Evolutionary conservation across 495 filamentous ascomycete genomes (phyloP).

Genomic region (Pyronema domesticum): DNA sequence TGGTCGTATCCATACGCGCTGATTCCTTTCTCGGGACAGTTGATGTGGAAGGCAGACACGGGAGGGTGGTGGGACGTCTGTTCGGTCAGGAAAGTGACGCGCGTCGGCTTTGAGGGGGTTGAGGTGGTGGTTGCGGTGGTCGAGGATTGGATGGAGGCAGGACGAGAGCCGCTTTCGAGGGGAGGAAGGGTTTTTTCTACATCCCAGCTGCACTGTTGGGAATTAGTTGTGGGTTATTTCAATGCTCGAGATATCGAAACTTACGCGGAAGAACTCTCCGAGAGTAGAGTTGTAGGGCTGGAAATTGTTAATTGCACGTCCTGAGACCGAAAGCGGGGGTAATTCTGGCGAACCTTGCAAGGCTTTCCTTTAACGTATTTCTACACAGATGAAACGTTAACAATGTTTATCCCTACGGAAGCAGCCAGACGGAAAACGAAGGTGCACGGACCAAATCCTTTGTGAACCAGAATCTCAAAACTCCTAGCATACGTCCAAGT

Average conservation of each 20-base stretch:
- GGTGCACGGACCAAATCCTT: slow-evolving; percentile 57
- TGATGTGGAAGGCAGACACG: slow-evolving; percentile 87
- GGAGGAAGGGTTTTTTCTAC: slow-evolving; percentile 42
- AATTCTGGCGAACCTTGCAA: slow-evolving; percentile 41
- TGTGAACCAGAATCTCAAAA: slow-evolving; percentile 93
- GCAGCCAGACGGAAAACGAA: background rate
- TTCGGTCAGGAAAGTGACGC: slow-evolving; percentile 84
- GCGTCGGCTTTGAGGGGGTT: slow-evolving; percentile 38
- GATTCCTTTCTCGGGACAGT: slow-evolving; percentile 81
- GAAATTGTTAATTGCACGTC: background rate
- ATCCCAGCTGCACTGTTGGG: slow-evolving; percentile 72
- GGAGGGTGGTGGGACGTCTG: slow-evolving; percentile 98
- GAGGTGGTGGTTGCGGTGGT: slow-evolving; percentile 27
- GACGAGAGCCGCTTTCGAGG: slow-evolving; percentile 26
- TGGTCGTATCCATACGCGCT: slow-evolving; percentile 77
- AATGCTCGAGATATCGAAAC: slow-evolving; percentile 14
- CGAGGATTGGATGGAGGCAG: slow-evolving; percentile 34
- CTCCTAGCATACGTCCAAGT: slow-evolving; percentile 80
- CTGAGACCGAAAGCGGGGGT: background rate
- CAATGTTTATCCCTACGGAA: background rate
- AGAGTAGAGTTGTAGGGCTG: slow-evolving; percentile 84
- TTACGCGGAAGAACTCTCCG: slow-evolving; percentile 91
- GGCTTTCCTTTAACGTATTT: slow-evolving; percentile 98
- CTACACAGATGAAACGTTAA: slow-evolving; percentile 22
- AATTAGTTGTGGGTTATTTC: slow-evolving; percentile 1